These are phyloP conservation scores for Pestalotiopsis fici DNA, from an alignment of 2,329 filamentous ascomycete genomes.

Conservation along the genomic window DNA sequence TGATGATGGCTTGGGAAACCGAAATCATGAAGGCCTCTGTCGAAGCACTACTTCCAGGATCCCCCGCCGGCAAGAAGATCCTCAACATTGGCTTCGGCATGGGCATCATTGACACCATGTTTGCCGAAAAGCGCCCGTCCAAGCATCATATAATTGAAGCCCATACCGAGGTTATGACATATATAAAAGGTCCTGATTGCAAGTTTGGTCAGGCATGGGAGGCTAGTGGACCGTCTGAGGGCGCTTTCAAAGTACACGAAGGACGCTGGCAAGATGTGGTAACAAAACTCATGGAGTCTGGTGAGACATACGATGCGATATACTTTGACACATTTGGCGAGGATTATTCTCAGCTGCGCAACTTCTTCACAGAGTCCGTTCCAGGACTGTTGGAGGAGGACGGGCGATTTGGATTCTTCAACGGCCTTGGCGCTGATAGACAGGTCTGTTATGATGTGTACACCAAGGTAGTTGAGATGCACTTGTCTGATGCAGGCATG, in stretches of 20 bases:
- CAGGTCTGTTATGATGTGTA: constrained; percentile 97
- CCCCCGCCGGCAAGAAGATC: constrained; percentile 60
- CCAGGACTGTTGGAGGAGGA: constrained; percentile 73
- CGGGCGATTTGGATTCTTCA: constrained; percentile 84
- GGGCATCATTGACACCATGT: constrained; percentile 82
- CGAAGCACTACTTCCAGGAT: constrained; percentile 55
- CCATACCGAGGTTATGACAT: constrained; percentile 73
- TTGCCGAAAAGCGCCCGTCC: constrained; percentile 66
- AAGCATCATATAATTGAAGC: constrained; percentile 86
- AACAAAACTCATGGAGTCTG: constrained; percentile 65
- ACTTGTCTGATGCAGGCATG: constrained; percentile 84
- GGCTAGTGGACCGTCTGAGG: constrained; percentile 54
- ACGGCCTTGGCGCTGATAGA: constrained; percentile 88
- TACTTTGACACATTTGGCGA: constrained; percentile 99
- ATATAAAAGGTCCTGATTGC: constrained; percentile 51
- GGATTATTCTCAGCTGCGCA: constrained; percentile 80
- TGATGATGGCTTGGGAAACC: constrained; percentile 94
- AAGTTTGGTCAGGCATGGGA: constrained; percentile 60
- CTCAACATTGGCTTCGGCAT: constrained; percentile 90
- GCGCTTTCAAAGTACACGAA: constrained; percentile 71
- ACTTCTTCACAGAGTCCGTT: constrained; percentile 87
- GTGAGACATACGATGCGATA: constrained; percentile 78
- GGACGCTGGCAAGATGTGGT: constrained; percentile 83
- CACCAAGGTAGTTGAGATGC: constrained; percentile 86
- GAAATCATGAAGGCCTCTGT: constrained; percentile 82